phyloP scores from a whole-genome alignment of 108 stramenopile species.

The Nitzschia sp. region DNA sequence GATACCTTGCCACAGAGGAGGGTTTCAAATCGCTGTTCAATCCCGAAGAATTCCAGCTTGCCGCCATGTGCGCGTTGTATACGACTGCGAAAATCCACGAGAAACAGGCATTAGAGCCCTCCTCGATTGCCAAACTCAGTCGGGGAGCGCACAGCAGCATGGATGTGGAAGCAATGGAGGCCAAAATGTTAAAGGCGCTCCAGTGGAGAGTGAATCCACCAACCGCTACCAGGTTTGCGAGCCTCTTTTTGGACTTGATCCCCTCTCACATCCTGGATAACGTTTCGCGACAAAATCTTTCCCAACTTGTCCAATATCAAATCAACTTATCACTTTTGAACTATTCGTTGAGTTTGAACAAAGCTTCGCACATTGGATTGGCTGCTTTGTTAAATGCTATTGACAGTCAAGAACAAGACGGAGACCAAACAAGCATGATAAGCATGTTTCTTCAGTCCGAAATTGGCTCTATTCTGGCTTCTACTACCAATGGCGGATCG shows the following conservation, averaged over 20 bases:
- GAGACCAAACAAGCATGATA: too few species aligned
- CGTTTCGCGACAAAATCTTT: not conserved
- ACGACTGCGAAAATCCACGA: slow-evolving; percentile 73
- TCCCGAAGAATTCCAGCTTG: slow-evolving; percentile 57
- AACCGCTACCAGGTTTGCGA: slow-evolving; percentile 19
- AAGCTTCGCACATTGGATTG: slow-evolving; percentile 20
- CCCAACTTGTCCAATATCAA: slow-evolving; percentile 23
- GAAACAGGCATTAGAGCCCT: slow-evolving; percentile 52
- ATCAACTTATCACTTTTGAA: slow-evolving; percentile 14
- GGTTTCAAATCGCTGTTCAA: slow-evolving; percentile 15
- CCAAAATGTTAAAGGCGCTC: slow-evolving; percentile 31
- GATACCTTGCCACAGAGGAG: slow-evolving; percentile 37
- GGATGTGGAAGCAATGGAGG: slow-evolving; percentile 61
- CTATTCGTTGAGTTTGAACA: slow-evolving; percentile 14
- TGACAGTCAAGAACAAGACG: slow-evolving; percentile 4
- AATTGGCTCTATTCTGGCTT: not conserved
- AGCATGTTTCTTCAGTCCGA: not conserved
- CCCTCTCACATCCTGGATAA: not conserved
- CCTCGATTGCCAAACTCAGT: slow-evolving; percentile 54
- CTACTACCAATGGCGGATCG: too few species aligned
- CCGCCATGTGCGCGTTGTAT: slow-evolving; percentile 66
- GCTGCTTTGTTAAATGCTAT: slow-evolving; percentile 28
- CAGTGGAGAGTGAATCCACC: slow-evolving; percentile 54
- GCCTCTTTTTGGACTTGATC: not conserved
- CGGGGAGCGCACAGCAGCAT: slow-evolving; percentile 57